A percentile compares a stretch with the other conserved stretches of the same genome.
Conservation (phyloP, 2,329 filamentous ascomycete species). For the Fusarium cyanostomum region DNA sequence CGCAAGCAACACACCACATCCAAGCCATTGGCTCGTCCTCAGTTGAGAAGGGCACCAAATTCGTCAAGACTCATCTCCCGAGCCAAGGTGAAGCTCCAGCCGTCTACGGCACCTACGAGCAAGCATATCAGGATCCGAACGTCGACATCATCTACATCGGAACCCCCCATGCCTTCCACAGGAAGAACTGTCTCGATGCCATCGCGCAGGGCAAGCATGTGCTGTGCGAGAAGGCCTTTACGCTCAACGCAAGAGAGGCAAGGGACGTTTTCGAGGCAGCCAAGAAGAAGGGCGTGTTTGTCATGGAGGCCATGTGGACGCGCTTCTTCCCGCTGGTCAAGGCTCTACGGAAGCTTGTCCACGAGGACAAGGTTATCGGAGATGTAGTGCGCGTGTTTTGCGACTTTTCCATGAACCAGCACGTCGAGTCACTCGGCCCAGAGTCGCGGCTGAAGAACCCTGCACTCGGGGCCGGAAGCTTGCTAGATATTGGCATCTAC, state of each 20-base stretch:
- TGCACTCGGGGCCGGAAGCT: slow-evolving; percentile 52
- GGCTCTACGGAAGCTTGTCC: slow-evolving; percentile 48
- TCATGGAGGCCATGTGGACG: slow-evolving; percentile 59
- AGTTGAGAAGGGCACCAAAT: slow-evolving; percentile 45
- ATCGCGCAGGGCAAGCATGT: slow-evolving; percentile 55
- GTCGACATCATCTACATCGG: slow-evolving; percentile 59
- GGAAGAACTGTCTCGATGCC: slow-evolving; percentile 54
- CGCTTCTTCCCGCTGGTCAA: slow-evolving; percentile 53
- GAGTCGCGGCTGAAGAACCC: slow-evolving; percentile 50
- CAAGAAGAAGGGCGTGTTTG: slow-evolving; percentile 51
- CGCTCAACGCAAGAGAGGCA: slow-evolving; percentile 52
- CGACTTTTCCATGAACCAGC: slow-evolving; percentile 52
- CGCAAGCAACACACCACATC: slow-evolving; percentile 53
- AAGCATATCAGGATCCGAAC: slow-evolving; percentile 52
- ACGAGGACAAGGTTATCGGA: slow-evolving; percentile 53
- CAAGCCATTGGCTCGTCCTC: slow-evolving; percentile 55
- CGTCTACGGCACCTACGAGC: slow-evolving; percentile 52
- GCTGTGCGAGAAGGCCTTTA: slow-evolving; percentile 58
- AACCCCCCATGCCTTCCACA: slow-evolving; percentile 56
- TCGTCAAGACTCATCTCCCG: slow-evolving; percentile 11
- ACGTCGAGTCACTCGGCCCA: slow-evolving; percentile 44
- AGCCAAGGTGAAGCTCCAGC: slow-evolving; percentile 33
- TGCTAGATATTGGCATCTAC: slow-evolving; percentile 58
- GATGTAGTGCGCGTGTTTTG: slow-evolving; percentile 50
- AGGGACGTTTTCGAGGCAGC: slow-evolving; percentile 53